Percentiles rank a stretch among this genome's conserved stretches.
Conservation (phyloP, 2,329 filamentous ascomycete species). For the Sclerotinia glacialis region DNA sequence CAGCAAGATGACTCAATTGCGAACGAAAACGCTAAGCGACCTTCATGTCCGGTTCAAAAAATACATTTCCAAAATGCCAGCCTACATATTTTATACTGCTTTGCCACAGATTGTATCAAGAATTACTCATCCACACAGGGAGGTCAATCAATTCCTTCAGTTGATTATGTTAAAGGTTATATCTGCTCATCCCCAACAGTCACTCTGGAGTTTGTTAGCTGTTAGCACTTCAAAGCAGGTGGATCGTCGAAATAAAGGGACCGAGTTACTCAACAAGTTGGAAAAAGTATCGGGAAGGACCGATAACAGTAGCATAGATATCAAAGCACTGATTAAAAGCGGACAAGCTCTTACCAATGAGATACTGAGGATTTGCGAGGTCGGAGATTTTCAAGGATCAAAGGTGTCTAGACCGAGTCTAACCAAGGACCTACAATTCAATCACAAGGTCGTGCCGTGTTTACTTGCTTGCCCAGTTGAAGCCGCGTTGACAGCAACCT, state of each 20-base stretch:
- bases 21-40: conserved; percentile 63
- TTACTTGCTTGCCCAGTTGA: conserved; percentile 87
- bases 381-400: conserved; percentile 68
- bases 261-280: conserved; percentile 52
- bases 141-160: conserved; percentile 74
- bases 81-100: conserved; percentile 76
- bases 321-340: conserved; percentile 69
- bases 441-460: conserved; percentile 76
- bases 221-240: conserved; percentile 77
- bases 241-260: conserved; percentile 59
- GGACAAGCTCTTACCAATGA: conserved; percentile 83
- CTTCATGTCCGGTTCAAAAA: conserved; percentile 76
- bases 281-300: conserved; percentile 49
- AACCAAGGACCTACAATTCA: conserved; percentile 75
- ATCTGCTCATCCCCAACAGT: conserved; percentile 80
- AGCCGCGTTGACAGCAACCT: conserved; percentile 73
- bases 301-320: conserved; percentile 54
- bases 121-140: conserved; percentile 79
- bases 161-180: conserved; percentile 86
- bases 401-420: conserved; percentile 69
- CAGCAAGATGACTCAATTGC: conserved; percentile 51
- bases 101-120: conserved; percentile 94
- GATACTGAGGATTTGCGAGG: conserved; percentile 75
- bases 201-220: conserved; percentile 85
- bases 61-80: conserved; percentile 68